Base-by-base conservation (phyloP, 2,329 filamentous ascomycete genomes). In the Pseudogymnoascus sp. region DNA sequence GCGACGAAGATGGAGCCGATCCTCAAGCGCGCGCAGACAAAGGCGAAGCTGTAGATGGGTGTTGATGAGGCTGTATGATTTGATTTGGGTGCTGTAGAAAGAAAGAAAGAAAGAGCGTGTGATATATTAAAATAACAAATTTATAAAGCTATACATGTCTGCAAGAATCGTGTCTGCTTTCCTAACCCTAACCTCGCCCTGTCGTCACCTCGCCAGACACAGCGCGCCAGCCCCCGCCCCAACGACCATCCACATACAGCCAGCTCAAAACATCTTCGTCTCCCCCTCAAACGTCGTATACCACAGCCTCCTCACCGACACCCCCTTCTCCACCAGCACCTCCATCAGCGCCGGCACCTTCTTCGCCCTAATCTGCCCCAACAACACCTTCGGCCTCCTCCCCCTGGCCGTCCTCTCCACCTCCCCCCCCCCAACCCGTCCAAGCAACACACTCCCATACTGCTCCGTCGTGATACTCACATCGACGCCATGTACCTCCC, bases 1-100 rank as follows among this genome's bases (percentile, higher is more conserved):
- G 90, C 95, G 38, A 97, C 93, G 65, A 96, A 96, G 87, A 86
- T 97, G 78, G 92, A 97, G 78, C 90, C 91, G 42, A 89, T 97
- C 72, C 80, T 96, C 68, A 92, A 91, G 83, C 95, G 92, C 83
- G 89, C 90, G 38, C 88, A 91, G 80, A 82, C 80, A 72, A 90
- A 91, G 83, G 84, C 90, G 70, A 96, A 96, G 84, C 80, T 96
- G 79, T 93, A 86, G 80, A 77, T 71, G 21, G n/a, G 47, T 28
- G 23, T n/a, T n/a, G 17, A 17, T 21, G 19, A 3, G 28, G 42
- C 13, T 50, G 23, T 50, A 50, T 50, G 44, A 50, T 50, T 50
- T 13, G 23, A 26, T 28, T 28, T 4, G 26, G 23, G 15, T 23
- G 21, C 4, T 50, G 23, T 28, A 50, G 23, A 50, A 50, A 17